Evolutionary conservation across 1,139 yeast genomes (phyloP).

Genomic region (Kurtzmaniella quercitrusa): DNA sequence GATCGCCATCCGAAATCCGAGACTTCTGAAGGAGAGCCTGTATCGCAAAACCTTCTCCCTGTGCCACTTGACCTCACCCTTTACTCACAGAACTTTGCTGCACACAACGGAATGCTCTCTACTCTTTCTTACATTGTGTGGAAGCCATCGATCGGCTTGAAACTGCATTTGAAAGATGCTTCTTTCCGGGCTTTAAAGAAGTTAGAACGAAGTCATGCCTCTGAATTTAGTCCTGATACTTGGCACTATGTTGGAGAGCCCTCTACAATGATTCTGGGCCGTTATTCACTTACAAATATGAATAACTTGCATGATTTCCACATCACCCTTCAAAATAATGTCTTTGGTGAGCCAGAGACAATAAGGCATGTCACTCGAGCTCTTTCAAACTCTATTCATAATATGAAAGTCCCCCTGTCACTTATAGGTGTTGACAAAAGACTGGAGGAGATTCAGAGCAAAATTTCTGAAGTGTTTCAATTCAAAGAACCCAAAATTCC

Average conservation of each 20-base stretch:
- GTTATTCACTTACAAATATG: slow-evolving; percentile 8
- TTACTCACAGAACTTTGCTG: slow-evolving; percentile 13
- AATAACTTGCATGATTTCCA: slow-evolving; percentile 8
- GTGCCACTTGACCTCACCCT: slow-evolving; percentile 6
- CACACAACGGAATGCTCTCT: slow-evolving; percentile 10
- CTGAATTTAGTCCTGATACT: slow-evolving; percentile 1
- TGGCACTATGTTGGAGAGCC: slow-evolving; percentile 9
- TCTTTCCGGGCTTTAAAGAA: slow-evolving; percentile 3
- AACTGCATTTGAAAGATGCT: slow-evolving; percentile 5
- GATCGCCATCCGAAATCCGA: slow-evolving; percentile 1
- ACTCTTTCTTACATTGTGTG: slow-evolving; percentile 13
- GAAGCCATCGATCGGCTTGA: slow-evolving; percentile 10
- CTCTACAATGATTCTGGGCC: slow-evolving; percentile 5
- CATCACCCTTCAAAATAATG: slow-evolving; percentile 7
- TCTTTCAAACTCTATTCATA: slow-evolving; percentile 2
- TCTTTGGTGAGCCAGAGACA: slow-evolving; percentile 4
- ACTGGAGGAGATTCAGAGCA: slow-evolving; percentile 1
- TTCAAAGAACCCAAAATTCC: slow-evolving; percentile 1
- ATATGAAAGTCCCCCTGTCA: slow-evolving; percentile 1
- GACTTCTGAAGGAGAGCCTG: not conserved
- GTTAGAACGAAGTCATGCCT: not conserved
- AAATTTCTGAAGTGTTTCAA: slow-evolving; percentile 3
- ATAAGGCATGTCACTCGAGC: slow-evolving; percentile 5
- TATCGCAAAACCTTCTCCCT: not conserved
- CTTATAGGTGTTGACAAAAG: slow-evolving; percentile 2